Base-by-base conservation (phyloP, 352 stramenopile species). In the Phytopythium delawarense region DNA sequence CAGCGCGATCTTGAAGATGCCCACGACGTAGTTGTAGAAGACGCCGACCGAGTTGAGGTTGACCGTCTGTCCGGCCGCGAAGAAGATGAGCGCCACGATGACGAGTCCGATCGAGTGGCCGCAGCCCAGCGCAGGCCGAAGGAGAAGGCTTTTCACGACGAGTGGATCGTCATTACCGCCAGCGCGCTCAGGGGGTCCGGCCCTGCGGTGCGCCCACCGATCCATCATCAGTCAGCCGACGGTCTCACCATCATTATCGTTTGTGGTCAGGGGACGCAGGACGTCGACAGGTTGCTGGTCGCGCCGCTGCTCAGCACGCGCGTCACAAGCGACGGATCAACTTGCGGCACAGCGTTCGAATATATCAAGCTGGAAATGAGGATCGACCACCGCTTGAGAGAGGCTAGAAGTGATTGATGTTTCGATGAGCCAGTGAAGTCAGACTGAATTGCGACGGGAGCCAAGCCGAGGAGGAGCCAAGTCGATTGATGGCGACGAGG, bases 151-250 rank as follows among this genome's bases (percentile, higher is more conserved):
- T 74, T 71, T 67, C 75, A 92, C n/a, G 79, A 95, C 5, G 78
- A 89, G 42, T 74, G 83, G 8, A 84, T 84, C 23, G 79, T 89
- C 62, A 97, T 84, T 39, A 91, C 96, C 13, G 89, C 90, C 18
- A 98, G 67, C 35, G 91, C 91, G 56, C 80, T 91, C 32, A 98
- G 74, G 65, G 98, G 93, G 65, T 98, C 91, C 0, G 91, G 91
- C 0, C 78, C 78, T 28, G 25, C 25, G 70, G 64, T 8, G 57
- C 21, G 12, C 6, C 2, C 25, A 20, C 2, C 2, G 25, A 28
- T 20, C 16, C 8, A 18, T 32, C 20, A 12, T 9, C 7, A 45
- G 30, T 34, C 3, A 5, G 15, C 12, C 32, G 28, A n/a, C n/a
- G n/a, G n/a, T n/a, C n/a, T n/a, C n/a, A n/a, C n/a, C n/a, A n/a